Evolutionary conservation across 176 grass and related monocot species (phyloP).

Genomic region (Avena atlantica): DNA sequence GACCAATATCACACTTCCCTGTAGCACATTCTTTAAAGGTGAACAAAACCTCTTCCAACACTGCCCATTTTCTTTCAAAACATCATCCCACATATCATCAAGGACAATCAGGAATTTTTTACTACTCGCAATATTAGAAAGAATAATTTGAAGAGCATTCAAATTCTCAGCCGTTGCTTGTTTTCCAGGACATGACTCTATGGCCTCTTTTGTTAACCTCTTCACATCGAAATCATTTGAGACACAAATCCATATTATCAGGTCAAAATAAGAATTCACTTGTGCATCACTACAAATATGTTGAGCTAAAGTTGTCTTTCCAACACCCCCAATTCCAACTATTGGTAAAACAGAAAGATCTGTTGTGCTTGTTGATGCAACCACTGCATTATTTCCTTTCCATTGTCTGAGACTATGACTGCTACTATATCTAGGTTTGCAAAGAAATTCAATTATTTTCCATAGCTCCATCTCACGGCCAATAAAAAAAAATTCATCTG

Average conservation of each 20-base stretch:
- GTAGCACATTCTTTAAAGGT: background rate
- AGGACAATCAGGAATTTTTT: conserved; percentile 44
- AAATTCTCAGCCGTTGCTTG: background rate
- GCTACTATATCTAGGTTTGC: background rate
- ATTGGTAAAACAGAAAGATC: background rate
- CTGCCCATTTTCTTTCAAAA: background rate
- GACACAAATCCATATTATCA: conserved; percentile 47
- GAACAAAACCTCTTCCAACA: conserved; percentile 29
- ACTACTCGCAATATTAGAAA: background rate
- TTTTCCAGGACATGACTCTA: background rate
- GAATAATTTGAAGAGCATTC: background rate
- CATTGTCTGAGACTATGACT: too few species aligned
- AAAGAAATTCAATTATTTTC: background rate
- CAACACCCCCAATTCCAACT: background rate
- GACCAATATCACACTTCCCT: conserved; percentile 38
- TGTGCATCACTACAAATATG: background rate
- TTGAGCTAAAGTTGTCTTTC: conserved; percentile 12
- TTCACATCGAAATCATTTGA: conserved; percentile 44
- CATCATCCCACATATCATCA: conserved; percentile 36
- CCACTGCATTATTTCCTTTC: too few species aligned
- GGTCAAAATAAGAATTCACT: conserved; percentile 18
- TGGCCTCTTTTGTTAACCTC: conserved; percentile 32
- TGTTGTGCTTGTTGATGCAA: background rate
- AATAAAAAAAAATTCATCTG: too few species aligned
- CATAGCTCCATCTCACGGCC: background rate